A percentile compares a stretch with the other conserved stretches of the same genome.
phyloP scores from a whole-genome alignment of 768 basidiomycete genomes.

The Naganishia antarctica region DNA sequence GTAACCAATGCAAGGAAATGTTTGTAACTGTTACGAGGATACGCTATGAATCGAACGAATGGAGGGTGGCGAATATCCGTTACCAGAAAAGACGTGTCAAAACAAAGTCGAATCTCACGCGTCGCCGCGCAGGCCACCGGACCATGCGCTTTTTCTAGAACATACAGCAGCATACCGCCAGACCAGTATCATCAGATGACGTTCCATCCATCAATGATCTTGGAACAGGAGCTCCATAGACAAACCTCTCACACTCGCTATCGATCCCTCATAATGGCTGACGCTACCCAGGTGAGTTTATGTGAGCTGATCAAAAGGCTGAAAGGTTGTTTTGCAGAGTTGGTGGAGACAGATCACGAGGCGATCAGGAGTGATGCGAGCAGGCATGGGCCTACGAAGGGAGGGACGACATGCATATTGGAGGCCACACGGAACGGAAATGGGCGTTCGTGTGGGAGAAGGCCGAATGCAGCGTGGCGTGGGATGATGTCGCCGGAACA shows the following conservation, averaged over 20 bases:
- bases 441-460: background rate
- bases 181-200: background rate
- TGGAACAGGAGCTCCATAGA: no score
- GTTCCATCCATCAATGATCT: background rate
- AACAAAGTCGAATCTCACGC: background rate
- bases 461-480: background rate
- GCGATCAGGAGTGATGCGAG: no score
- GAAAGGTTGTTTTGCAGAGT: background rate
- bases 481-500: background rate
- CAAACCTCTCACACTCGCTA: no score
- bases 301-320: background rate
- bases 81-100: constrained; percentile 1
- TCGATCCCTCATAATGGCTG: background rate
- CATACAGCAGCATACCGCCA: background rate
- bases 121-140: no score
- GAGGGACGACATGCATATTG: no score
- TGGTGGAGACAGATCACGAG: no score
- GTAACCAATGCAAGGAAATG: background rate
- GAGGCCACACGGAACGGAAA: background rate
- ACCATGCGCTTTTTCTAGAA: no score
- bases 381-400: no score
- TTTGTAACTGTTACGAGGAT: no score
- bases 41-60: no score
- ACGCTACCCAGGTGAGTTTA: background rate
- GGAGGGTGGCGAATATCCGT: no score